Evolutionary conservation across 2,329 filamentous ascomycete genomes (phyloP).

Genomic region (Botryotinia convoluta): DNA sequence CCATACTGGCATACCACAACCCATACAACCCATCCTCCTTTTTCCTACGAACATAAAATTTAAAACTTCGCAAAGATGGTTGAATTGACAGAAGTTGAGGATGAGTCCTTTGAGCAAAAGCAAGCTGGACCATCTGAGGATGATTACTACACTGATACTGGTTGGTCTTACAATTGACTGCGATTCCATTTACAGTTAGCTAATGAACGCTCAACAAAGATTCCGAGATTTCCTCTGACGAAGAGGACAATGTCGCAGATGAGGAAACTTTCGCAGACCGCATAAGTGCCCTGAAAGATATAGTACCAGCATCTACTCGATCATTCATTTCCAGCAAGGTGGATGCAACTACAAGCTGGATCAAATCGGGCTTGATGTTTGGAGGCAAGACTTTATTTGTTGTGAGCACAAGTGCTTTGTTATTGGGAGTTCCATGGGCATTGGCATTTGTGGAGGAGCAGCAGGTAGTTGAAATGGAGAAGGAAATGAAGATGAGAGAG

Average conservation of each 20-base stretch:
- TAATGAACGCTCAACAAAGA: slow-evolving; percentile 48
- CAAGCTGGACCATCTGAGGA: slow-evolving; percentile 65
- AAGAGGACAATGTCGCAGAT: slow-evolving; percentile 58
- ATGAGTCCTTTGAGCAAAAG: slow-evolving; percentile 83
- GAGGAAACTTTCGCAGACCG: slow-evolving; percentile 66
- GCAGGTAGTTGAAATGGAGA: slow-evolving; percentile 95
- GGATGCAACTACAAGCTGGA: slow-evolving; percentile 53
- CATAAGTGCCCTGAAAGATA: slow-evolving; percentile 70
- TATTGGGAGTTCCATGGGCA: slow-evolving; percentile 90
- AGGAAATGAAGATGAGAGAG: slow-evolving; percentile 95
- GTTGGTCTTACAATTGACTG: slow-evolving; percentile 49
- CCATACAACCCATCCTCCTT: not conserved
- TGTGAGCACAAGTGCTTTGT: slow-evolving; percentile 80
- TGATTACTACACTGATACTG: slow-evolving; percentile 89
- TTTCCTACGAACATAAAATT: not conserved
- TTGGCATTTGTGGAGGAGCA: slow-evolving; percentile 94
- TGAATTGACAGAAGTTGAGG: slow-evolving; percentile 92
- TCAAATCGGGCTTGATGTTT: slow-evolving; percentile 63
- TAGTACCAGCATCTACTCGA: slow-evolving; percentile 70
- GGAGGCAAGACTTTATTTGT: slow-evolving; percentile 89
- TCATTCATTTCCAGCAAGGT: slow-evolving; percentile 63
- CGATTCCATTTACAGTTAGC: slow-evolving; percentile 19
- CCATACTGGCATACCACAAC: not conserved
- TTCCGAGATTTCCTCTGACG: slow-evolving; percentile 81
- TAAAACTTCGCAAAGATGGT: slow-evolving; percentile 65